phyloP scores from a whole-genome alignment of 768 basidiomycete genomes.

The Daedaleopsis sinensis region DNA sequence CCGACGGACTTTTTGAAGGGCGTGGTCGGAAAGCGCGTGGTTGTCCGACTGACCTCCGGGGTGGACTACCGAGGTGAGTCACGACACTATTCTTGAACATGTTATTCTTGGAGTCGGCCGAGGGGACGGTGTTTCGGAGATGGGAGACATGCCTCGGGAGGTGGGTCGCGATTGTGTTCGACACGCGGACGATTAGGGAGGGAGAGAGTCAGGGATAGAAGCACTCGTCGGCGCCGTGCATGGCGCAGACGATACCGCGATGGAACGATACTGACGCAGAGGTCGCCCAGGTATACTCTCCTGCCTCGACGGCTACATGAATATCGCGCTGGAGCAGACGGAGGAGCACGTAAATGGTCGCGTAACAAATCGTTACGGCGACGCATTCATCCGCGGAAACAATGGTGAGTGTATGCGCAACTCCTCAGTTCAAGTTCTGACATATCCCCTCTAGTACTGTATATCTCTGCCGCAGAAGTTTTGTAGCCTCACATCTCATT shows the following conservation, averaged over 20 bases:
- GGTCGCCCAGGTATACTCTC: constrained; percentile 74
- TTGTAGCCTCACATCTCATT: constrained; percentile 15
- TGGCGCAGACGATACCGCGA: background rate
- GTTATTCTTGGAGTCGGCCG: background rate
- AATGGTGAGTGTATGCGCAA: constrained; percentile 60
- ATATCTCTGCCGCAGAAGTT: constrained; percentile 33
- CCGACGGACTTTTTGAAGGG: constrained; percentile 94
- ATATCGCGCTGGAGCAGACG: constrained; percentile 96
- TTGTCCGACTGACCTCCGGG: constrained; percentile 88
- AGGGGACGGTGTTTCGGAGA: constrained; percentile 2
- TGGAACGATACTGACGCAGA: background rate
- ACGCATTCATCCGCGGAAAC: constrained; percentile 94
- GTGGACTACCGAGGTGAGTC: constrained; percentile 88
- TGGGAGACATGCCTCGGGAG: too few relatives aligned
- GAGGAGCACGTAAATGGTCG: constrained; percentile 91
- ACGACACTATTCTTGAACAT: background rate
- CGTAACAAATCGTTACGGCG: constrained; percentile 90
- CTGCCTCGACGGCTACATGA: constrained; percentile 99
- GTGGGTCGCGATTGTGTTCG: too few relatives aligned
- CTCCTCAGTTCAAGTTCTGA: background rate
- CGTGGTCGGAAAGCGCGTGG: constrained; percentile 94
- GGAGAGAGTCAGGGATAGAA: background rate
- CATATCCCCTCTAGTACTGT: constrained; percentile 23
- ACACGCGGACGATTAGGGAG: background rate
- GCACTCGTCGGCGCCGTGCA: background rate